These are phyloP conservation scores for Talinum fruticosum DNA, from an alignment of 148 eudicot species.

Conservation along the genomic window DNA sequence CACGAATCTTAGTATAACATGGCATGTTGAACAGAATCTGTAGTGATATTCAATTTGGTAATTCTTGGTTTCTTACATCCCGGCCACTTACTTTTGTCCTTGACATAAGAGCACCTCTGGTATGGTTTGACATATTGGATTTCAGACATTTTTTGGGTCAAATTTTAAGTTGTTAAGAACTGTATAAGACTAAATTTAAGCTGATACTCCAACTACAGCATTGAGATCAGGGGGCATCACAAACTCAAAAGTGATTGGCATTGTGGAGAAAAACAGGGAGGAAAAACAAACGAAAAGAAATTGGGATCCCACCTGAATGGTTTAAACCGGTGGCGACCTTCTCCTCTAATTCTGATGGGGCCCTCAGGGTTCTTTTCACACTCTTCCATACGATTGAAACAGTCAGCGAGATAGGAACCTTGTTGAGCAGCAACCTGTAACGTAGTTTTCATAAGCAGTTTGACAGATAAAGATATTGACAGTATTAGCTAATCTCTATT, in stretches of 20 bases:
- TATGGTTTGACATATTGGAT: background rate
- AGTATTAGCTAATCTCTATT: background rate
- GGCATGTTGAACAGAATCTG: too few relatives aligned
- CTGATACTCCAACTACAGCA: background rate
- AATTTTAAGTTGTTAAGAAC: too few relatives aligned
- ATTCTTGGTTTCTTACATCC: too few relatives aligned
- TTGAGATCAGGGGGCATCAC: background rate
- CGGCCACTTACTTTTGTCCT: background rate
- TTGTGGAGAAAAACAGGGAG: background rate
- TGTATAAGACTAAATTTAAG: background rate
- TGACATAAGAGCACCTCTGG: background rate
- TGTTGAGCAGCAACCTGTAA: slow-evolving; percentile 88
- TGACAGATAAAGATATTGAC: background rate
- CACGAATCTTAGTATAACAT: too few relatives aligned
- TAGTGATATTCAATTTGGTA: too few relatives aligned
- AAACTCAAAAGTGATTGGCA: too few relatives aligned
- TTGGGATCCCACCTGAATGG: slow-evolving; percentile 58
- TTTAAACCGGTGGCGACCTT: slow-evolving; percentile 77
- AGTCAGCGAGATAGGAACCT: slow-evolving; percentile 74
- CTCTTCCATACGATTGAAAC: slow-evolving; percentile 82
- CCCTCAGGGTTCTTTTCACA: slow-evolving; percentile 79
- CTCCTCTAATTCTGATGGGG: slow-evolving; percentile 74
- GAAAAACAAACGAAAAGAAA: background rate
- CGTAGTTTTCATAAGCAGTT: background rate
- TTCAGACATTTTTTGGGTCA: background rate